Percentiles rank a stretch among this genome's conserved stretches.
Conservation (phyloP, 1,284 basidiomycete species). For the Malassezia furfur region DNA sequence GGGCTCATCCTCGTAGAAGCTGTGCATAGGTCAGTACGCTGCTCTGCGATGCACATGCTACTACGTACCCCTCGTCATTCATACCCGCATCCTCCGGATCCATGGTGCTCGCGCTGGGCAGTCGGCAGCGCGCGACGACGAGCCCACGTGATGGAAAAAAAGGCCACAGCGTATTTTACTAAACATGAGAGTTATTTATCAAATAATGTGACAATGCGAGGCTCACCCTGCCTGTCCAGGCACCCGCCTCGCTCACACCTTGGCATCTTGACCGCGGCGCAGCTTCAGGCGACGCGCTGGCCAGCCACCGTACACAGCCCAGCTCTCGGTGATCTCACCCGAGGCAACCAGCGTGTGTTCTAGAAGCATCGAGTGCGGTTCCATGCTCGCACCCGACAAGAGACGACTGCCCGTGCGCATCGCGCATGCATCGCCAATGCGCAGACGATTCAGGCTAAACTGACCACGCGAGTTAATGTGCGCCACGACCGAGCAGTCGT, state of each 20-base stretch:
- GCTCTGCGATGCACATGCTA: neutral
- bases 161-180: neutral
- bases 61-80: constrained; percentile 15
- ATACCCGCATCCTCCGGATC: constrained; percentile 12
- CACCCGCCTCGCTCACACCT: neutral
- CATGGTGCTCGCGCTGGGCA: constrained; percentile 6
- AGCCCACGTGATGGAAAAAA: neutral
- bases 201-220: neutral
- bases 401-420: constrained; percentile 44
- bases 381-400: constrained; percentile 45
- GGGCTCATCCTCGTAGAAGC: constrained; percentile 37
- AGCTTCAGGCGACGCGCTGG: constrained; percentile 39
- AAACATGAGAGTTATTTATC: neutral
- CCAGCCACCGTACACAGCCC: constrained; percentile 47
- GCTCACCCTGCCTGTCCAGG: too few relatives aligned
- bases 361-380: constrained; percentile 44
- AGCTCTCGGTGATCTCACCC: constrained; percentile 46
- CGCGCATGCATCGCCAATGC: constrained; percentile 45
- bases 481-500: constrained; percentile 47
- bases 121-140: neutral
- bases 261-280: constrained; percentile 8
- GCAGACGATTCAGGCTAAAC: constrained; percentile 45
- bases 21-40: neutral
- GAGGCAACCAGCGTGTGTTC: constrained; percentile 47
- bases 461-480: constrained; percentile 48